Percentiles rank a stretch among this genome's conserved stretches.
Evolutionary conservation across 2,329 filamentous ascomycete genomes (phyloP).

Genomic region (Trichoderma sp.): DNA sequence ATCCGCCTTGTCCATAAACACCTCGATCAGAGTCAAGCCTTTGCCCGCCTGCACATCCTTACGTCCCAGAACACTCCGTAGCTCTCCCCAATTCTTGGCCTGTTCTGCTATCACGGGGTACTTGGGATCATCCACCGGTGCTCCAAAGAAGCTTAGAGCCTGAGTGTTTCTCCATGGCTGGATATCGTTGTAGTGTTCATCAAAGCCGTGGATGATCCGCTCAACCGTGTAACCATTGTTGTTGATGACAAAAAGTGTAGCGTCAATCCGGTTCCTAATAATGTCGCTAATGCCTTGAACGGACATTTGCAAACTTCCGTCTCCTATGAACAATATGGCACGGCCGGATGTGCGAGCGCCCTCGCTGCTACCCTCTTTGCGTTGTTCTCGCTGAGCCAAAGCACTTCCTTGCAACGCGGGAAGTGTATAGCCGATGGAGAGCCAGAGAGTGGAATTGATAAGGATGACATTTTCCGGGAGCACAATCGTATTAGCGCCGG

Average conservation of each 20-base stretch:
- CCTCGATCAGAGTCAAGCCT: constrained; percentile 1
- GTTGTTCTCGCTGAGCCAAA: constrained; percentile 48
- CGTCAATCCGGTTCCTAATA: constrained; percentile 50
- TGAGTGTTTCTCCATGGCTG: constrained; percentile 51
- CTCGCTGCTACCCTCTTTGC: background rate
- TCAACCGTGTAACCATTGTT: constrained; percentile 60
- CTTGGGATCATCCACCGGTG: constrained; percentile 32
- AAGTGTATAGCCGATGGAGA: constrained; percentile 60
- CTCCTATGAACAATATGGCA: constrained; percentile 58
- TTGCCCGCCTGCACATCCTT: background rate
- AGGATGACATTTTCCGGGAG: constrained; percentile 47
- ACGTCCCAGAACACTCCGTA: background rate
- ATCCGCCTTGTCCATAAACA: background rate
- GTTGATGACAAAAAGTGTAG: constrained; percentile 53
- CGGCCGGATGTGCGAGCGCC: constrained; percentile 22
- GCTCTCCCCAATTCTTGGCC: constrained; percentile 9
- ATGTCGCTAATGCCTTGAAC: constrained; percentile 64
- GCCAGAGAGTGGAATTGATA: constrained; percentile 53
- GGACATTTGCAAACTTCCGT: constrained; percentile 64
- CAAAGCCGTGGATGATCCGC: constrained; percentile 53
- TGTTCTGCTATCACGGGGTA: background rate
- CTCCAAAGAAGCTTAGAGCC: constrained; percentile 48
- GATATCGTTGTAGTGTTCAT: constrained; percentile 53
- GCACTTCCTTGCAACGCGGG: constrained; percentile 54
- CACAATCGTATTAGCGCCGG: constrained; percentile 49